phyloP scores from a whole-genome alignment of 345 rosid species.

The Rhodomyrtus tomentosa region DNA sequence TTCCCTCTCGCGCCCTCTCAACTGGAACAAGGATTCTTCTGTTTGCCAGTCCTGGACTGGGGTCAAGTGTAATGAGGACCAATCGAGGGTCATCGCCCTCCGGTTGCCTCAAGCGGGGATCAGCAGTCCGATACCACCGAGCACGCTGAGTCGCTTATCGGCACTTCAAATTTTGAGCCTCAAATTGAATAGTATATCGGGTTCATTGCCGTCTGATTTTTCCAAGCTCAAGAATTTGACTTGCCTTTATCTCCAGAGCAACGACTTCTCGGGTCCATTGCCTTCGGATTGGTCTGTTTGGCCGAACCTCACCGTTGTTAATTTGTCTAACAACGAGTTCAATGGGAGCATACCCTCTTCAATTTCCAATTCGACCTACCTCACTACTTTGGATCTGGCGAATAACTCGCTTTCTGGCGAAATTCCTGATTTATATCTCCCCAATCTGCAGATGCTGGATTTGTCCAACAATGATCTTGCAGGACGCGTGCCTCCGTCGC shows the following conservation, averaged over 20 bases:
- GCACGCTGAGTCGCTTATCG: constrained; percentile 50
- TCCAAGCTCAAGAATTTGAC: constrained; percentile 47
- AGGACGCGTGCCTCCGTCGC: constrained; percentile 52
- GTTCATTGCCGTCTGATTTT: constrained; percentile 54
- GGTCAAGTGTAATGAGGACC: constrained; percentile 47
- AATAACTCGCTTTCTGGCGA: constrained; percentile 64
- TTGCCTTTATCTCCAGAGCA: constrained; percentile 53
- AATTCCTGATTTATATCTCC: constrained; percentile 43
- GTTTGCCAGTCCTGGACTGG: constrained; percentile 77
- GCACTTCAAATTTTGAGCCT: constrained; percentile 56
- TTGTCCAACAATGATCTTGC: constrained; percentile 59
- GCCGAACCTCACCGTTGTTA: constrained; percentile 44
- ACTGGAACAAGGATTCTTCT: constrained; percentile 46
- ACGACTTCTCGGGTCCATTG: constrained; percentile 53
- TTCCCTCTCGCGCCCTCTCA: constrained; percentile 44
- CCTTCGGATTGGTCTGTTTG: constrained; percentile 59
- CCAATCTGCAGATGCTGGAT: constrained; percentile 42
- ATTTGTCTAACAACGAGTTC: constrained; percentile 57
- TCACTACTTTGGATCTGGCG: constrained; percentile 46
- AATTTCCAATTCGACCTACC: constrained; percentile 31
- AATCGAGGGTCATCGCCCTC: constrained; percentile 44
- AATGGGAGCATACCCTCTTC: constrained; percentile 53
- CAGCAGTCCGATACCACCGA: constrained; percentile 34
- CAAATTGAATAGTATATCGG: constrained; percentile 62
- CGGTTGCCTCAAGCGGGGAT: constrained; percentile 53